These are phyloP conservation scores for Miscanthus sacchariflorus DNA, from an alignment of 202 grass and related monocot genomes.

Conservation along the genomic window DNA sequence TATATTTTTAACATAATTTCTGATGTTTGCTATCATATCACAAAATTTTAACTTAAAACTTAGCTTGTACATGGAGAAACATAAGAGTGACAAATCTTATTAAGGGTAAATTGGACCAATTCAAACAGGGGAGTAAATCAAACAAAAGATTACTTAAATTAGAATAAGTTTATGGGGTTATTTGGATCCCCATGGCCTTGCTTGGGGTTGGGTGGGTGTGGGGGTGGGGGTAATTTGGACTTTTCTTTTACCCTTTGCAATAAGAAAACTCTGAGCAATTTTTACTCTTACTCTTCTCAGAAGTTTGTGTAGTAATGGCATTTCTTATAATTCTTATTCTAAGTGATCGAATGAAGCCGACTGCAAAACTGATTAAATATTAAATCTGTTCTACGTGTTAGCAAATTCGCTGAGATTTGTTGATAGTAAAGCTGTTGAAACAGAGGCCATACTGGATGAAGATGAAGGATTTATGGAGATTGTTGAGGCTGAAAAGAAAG, in stretches of 20 bases:
- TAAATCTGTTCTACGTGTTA: slow-evolving; percentile 63
- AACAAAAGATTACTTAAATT: background rate
- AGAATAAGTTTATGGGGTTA: background rate
- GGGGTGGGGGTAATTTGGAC: background rate
- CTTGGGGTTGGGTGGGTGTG: too few relatives aligned
- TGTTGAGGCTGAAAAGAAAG: slow-evolving; percentile 47
- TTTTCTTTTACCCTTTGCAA: background rate
- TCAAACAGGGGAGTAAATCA: background rate
- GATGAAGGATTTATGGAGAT: slow-evolving; percentile 48
- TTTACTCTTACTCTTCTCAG: background rate
- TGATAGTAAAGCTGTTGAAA: slow-evolving; percentile 43
- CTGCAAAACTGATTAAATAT: background rate
- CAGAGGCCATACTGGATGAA: slow-evolving; percentile 34
- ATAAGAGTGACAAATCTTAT: background rate
- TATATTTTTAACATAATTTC: background rate
- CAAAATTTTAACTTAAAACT: background rate
- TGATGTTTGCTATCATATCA: background rate
- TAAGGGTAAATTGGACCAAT: background rate
- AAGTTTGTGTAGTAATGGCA: background rate
- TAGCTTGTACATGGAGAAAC: background rate
- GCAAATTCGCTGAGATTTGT: slow-evolving; percentile 65
- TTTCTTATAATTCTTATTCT: slow-evolving; percentile 2
- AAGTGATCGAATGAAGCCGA: background rate
- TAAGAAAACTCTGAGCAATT: background rate
- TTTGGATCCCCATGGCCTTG: background rate